Evolutionary conservation across 768 basidiomycete genomes (phyloP), one percentile per base, ranked within the genome.

Genomic region (Clathrus columnatus): DNA sequence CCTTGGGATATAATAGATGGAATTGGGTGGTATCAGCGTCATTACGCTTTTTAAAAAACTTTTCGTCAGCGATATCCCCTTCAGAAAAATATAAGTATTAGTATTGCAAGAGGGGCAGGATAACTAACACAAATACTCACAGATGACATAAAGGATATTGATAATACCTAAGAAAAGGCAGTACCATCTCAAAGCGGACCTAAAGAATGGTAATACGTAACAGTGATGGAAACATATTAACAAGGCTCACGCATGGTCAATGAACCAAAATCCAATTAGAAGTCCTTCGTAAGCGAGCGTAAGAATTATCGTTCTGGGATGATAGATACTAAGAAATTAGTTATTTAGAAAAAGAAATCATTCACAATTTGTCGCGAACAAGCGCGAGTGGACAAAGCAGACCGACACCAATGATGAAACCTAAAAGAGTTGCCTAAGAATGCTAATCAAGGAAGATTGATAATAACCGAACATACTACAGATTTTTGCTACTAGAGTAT

Each of bases 31-130:
- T 88, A 64, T 95, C 93, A 1, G 91, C 92, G 63, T 92, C 89
- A 64, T 95, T 95, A 24, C 84, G 78, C 73, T 95, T 95, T 65
- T 92, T 89, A 70, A 94, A 96, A 71, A 94, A 91, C 54, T 88
- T 79, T 65, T 97, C 93, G 67, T 97, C 94, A 44, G 90, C 82
- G 45, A 94, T 85, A 65, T 97, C 93, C 93, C 89, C 89, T 91
- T 63, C 57, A 21, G 50, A 45, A 32, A 45, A 27, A 61, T 18
- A 43, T 42, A 17, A 11, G 45, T 18, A 17, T 10, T 11, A 26
- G 24, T 20, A n/a, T 53, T 23, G 28, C 23, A 28, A 32, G 36
- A 5, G n/a, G n/a, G n/a, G n/a, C n/a, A 42, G 23, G 47, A 41
- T 36, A 27, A 8, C 14, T 20, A 18, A 11, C 7, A 29, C 32